Evolutionary conservation across 768 basidiomycete species (phyloP).

Genomic region (Panaeolus cyanescens): DNA sequence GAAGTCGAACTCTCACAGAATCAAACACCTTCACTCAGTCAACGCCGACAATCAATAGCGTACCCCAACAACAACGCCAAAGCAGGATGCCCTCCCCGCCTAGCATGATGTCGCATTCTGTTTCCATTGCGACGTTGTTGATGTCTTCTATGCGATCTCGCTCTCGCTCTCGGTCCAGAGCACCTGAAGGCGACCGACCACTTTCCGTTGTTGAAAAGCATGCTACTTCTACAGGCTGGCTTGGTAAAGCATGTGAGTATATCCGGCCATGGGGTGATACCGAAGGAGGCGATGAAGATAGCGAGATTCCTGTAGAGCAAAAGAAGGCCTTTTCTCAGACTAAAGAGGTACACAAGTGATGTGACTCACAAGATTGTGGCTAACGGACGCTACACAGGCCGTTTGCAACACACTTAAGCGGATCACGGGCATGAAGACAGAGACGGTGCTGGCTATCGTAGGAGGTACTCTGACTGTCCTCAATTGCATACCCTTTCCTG

Average conservation of each 20-base stretch:
- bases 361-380: not conserved
- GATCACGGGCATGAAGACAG: slow-evolving; percentile 10
- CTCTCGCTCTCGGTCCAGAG: not conserved
- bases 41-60: not conserved
- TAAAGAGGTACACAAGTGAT: slow-evolving; percentile 20
- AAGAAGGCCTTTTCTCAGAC: slow-evolving; percentile 33
- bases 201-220: not conserved
- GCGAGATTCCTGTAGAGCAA: slow-evolving; percentile 27
- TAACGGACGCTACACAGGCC: slow-evolving; percentile 17
- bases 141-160: not conserved
- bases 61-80: not conserved
- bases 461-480: not conserved
- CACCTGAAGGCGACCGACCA: not conserved
- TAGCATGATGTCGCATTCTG: not conserved
- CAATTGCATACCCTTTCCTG: not conserved
- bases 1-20: slow-evolving; percentile 12
- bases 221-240: slow-evolving; percentile 13
- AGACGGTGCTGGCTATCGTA: not conserved
- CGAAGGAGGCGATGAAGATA: slow-evolving; percentile 14
- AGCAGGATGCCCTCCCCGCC: not conserved
- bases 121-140: not conserved
- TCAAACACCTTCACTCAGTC: not conserved
- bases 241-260: slow-evolving; percentile 17
- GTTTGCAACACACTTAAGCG: slow-evolving; percentile 29
- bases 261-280: slow-evolving; percentile 17